Evolutionary conservation across 176 grass and related monocot species (phyloP).

Genomic region (Rhynchospora tenuis): DNA sequence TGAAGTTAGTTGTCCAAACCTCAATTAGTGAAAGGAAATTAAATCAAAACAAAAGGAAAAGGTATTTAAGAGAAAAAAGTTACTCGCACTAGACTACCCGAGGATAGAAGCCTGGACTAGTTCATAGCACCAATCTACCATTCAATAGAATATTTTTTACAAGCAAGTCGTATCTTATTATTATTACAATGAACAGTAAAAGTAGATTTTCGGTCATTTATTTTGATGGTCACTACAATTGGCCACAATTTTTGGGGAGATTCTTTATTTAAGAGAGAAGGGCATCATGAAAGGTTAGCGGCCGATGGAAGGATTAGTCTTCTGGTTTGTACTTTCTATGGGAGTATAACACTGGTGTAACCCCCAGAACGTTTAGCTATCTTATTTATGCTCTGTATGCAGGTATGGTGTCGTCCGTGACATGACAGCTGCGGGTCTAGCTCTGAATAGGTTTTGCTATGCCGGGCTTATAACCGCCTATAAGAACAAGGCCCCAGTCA

Average conservation of each 20-base stretch:
- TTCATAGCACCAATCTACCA: neutral
- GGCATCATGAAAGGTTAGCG: neutral
- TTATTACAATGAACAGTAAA: neutral
- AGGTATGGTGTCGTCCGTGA: conserved; percentile 91
- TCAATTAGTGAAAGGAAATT: neutral
- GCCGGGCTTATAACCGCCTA: conserved; percentile 91
- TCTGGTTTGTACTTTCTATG: neutral
- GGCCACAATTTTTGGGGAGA: neutral
- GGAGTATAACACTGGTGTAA: neutral
- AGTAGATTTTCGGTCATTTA: neutral
- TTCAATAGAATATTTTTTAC: neutral
- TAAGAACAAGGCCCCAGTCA: conserved; percentile 80
- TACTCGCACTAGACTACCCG: neutral
- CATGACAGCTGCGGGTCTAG: conserved; percentile 96
- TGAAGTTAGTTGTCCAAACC: neutral
- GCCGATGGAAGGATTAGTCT: neutral
- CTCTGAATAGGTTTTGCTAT: conserved; percentile 94
- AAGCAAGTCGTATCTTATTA: neutral
- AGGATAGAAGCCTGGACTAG: neutral
- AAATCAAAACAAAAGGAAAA: neutral
- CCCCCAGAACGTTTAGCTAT: neutral
- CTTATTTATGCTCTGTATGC: conserved; percentile 3
- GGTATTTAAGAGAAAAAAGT: neutral
- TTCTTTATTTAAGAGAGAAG: neutral
- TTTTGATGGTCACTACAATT: neutral